Percentiles rank a stretch among this genome's conserved stretches.
phyloP scores from a whole-genome alignment of 805 yeast genomes.

The Vanderwaltozyma polyspora region DNA sequence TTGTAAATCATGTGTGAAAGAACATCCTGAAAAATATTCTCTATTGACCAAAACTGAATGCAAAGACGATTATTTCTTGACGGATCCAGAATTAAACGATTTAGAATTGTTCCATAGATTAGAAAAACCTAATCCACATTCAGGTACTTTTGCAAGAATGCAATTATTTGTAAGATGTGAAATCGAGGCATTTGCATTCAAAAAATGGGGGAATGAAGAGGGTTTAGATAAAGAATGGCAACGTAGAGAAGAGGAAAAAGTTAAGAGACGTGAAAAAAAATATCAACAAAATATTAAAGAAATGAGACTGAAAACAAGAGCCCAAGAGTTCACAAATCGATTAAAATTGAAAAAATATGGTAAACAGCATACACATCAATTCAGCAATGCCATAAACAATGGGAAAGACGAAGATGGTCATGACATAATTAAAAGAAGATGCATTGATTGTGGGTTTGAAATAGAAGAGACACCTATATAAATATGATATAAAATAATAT shows the following conservation, averaged over 20 bases:
- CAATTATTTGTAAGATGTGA: slow-evolving; percentile 82
- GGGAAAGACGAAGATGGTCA: slow-evolving; percentile 34
- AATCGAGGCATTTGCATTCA: slow-evolving; percentile 85
- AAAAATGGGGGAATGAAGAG: slow-evolving; percentile 90
- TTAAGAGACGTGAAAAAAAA: slow-evolving; percentile 64
- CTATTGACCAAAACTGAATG: slow-evolving; percentile 92
- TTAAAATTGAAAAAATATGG: slow-evolving; percentile 49
- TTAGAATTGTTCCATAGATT: slow-evolving; percentile 53
- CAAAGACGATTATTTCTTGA: slow-evolving; percentile 78
- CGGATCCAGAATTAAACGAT: slow-evolving; percentile 88
- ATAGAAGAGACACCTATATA: slow-evolving; percentile 59
- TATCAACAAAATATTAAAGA: slow-evolving; percentile 70
- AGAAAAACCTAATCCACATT: slow-evolving; percentile 91
- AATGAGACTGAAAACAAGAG: slow-evolving; percentile 86
- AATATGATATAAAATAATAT: slow-evolving; percentile 5
- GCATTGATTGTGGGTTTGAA: slow-evolving; percentile 74
- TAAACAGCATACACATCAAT: slow-evolving; percentile 61
- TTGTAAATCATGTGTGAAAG: slow-evolving; percentile 66
- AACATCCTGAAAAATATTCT: slow-evolving; percentile 78
- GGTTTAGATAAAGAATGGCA: slow-evolving; percentile 90
- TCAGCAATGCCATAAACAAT: slow-evolving; percentile 47
- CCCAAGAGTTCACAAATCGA: slow-evolving; percentile 74
- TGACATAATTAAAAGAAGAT: slow-evolving; percentile 43
- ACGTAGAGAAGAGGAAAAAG: slow-evolving; percentile 59
- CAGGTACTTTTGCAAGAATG: slow-evolving; percentile 81